A percentile compares a stretch with the other conserved stretches of the same genome.
These are phyloP conservation scores for Alopecurus myosuroides DNA, from an alignment of 176 grass and related monocot genomes.

Conservation along the genomic window DNA sequence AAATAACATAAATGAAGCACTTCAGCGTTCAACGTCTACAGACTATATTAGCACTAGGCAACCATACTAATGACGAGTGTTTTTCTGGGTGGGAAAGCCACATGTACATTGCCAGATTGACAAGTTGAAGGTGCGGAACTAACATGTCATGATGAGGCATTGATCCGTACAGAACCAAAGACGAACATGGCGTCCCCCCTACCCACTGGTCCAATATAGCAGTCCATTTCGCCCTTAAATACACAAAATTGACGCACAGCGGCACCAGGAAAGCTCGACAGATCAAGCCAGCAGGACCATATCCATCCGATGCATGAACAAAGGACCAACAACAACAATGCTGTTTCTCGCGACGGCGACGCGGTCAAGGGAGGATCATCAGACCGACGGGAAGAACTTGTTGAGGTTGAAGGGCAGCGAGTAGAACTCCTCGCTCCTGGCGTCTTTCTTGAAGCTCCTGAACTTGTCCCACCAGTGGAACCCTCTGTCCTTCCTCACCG, in stretches of 20 bases:
- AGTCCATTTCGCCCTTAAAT: background rate
- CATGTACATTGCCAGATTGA: constrained; percentile 7
- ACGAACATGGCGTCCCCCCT: background rate
- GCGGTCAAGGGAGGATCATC: too few species aligned
- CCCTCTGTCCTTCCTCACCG: constrained; percentile 68
- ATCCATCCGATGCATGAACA: constrained; percentile 2
- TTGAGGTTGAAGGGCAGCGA: constrained; percentile 75
- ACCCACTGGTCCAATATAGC: background rate
- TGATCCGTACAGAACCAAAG: background rate
- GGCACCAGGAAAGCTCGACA: background rate
- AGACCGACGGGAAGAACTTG: constrained; percentile 72
- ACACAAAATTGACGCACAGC: constrained; percentile 36
- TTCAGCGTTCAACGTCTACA: background rate
- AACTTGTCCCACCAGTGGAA: constrained; percentile 88
- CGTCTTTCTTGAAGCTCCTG: constrained; percentile 63
- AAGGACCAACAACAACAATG: background rate
- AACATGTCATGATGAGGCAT: background rate
- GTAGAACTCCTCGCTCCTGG: constrained; percentile 87
- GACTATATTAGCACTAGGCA: background rate
- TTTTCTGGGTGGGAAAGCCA: background rate
- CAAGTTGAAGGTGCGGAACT: background rate
- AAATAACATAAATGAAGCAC: background rate
- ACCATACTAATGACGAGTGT: background rate
- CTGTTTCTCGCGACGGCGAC: accelerated
- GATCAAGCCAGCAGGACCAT: constrained; percentile 10